Evolutionary conservation across 2,329 filamentous ascomycete species (phyloP), one percentile per base, ranked within the genome.

Genomic region (Fusarium protoensiforme): DNA sequence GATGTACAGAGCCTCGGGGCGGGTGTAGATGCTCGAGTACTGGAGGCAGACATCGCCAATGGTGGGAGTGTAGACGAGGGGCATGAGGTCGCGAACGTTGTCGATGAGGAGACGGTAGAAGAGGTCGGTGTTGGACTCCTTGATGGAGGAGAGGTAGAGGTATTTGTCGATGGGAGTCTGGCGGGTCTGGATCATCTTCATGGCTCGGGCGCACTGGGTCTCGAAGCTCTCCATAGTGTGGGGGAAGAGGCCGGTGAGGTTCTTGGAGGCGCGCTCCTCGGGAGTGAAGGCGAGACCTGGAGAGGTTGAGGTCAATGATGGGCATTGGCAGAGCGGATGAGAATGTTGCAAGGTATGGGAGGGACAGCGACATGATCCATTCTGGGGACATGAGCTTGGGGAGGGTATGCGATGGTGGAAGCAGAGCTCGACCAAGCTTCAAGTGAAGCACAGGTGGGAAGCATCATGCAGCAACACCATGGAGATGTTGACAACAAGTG

Each of bases 31-130:
- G 78, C 96, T 94, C 41, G 95, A 98, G 90, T 97, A 99, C 84
- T 96, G 93, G 81, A 98, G 88, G 86, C 96, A 99, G 75, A 97
- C 96, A 82, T 98, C 96, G 79, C 96, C 96, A 78, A 99, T 95
- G 79, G 93, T 95, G 53, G 94, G 94, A 20, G 94, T 96, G 86
- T 96, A 96, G 78, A 96, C 94, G 74, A 96, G 86, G 57, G 94
- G 94, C 85, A 94, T 95, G 75, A 96, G 85, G 78, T 95, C 92
- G 84, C 92, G 87, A 69, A 92, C 85, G 84, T 96, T 92, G 83
- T 94, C 90, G 73, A 94, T 93, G 72, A 96, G 87, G 71, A 96
- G 88, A 74, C 94, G 90, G 87, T 94, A 96, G 87, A 96, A 96
- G 67, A 96, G 89, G 81, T 96, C 92, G 71, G 90, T 88, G 81